A percentile compares a stretch with the other conserved stretches of the same genome.
These are phyloP conservation scores for Geranium brycei DNA, from an alignment of 345 rosid genomes.

Conservation along the genomic window DNA sequence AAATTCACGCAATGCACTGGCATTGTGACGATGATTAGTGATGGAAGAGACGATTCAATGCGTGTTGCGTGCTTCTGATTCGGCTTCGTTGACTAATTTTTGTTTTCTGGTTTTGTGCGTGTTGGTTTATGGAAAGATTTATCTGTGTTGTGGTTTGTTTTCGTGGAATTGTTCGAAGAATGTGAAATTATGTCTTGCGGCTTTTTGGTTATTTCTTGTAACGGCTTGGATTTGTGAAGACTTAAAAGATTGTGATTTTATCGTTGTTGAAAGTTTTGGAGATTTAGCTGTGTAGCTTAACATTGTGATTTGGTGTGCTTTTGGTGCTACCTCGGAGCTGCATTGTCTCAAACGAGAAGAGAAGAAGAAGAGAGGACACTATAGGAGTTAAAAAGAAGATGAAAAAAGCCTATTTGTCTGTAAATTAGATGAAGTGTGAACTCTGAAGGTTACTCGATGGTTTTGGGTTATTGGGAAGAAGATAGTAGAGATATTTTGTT, in stretches of 20 bases:
- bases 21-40: not conserved
- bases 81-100: not conserved
- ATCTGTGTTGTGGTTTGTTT: not conserved
- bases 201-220: not conserved
- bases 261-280: not conserved
- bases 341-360: constrained; percentile 15
- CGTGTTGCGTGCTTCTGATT: constrained; percentile 4
- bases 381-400: not conserved
- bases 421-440: not conserved
- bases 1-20: constrained; percentile 25
- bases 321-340: constrained; percentile 8
- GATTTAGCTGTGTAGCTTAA: not conserved
- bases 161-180: not conserved
- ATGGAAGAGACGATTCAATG: not conserved
- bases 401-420: not conserved
- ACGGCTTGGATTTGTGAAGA: too few species aligned
- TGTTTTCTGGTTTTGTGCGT: not conserved
- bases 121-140: not conserved
- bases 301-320: constrained; percentile 6
- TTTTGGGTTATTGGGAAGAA: not conserved
- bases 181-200: not conserved
- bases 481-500: not conserved
- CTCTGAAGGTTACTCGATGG: not conserved
- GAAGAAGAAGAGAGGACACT: not conserved
- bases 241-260: too few species aligned